Conservation (phyloP, 2,329 filamentous ascomycete species). For the Pseudopyricularia cyperi region DNA sequence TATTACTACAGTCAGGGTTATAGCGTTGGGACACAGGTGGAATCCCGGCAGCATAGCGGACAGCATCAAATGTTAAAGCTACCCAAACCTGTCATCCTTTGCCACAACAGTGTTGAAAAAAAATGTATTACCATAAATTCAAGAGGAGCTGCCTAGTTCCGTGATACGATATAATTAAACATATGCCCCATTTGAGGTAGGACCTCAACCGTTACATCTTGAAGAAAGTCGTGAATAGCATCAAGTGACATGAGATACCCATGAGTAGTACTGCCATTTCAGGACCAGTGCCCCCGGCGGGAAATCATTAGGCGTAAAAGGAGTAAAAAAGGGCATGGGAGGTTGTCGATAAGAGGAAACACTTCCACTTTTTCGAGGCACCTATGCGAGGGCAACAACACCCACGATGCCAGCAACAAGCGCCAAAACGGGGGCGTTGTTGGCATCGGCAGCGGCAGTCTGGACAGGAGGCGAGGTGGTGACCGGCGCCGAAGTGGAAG, state of each 20-base stretch:
- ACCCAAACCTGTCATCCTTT: too few relatives aligned
- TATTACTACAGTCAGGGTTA: too few relatives aligned
- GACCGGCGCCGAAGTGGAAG: conserved; percentile 4
- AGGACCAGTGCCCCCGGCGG: not conserved
- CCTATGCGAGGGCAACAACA: conserved; percentile 22
- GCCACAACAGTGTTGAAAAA: too few relatives aligned
- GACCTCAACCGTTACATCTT: not conserved
- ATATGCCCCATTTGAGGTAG: not conserved
- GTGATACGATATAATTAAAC: too few relatives aligned
- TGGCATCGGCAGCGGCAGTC: conserved; percentile 16
- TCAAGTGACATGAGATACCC: not conserved
- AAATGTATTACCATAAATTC: too few relatives aligned
- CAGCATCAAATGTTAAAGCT: too few relatives aligned
- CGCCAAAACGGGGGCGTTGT: conserved; percentile 18
- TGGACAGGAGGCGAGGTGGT: conserved; percentile 10
- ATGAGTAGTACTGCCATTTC: not conserved
- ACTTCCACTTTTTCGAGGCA: not conserved
- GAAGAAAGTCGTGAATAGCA: not conserved
- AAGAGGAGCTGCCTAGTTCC: too few relatives aligned
- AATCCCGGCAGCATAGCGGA: too few relatives aligned
- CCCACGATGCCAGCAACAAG: conserved; percentile 24
- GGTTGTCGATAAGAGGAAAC: not conserved
- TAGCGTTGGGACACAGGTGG: too few relatives aligned
- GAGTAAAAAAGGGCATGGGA: conserved; percentile 2
- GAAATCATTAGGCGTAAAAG: not conserved